Evolutionary conservation across 371 early-diverging fungal genomes (phyloP).

Genomic region (Nosema muscidifuracis): DNA sequence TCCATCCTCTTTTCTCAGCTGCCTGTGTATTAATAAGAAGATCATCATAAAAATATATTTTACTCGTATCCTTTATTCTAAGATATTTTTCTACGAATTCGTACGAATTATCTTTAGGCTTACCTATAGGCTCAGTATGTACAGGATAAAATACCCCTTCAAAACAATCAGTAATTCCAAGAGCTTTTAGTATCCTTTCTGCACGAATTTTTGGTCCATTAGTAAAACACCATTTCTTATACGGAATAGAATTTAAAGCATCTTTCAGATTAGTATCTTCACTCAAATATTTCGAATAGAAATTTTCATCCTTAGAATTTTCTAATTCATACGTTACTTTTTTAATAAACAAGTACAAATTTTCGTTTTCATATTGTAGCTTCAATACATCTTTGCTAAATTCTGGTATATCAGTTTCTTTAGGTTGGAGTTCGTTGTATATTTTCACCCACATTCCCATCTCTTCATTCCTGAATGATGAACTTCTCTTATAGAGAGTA

Average conservation of each 20-base stretch:
- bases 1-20: constrained; percentile 45
- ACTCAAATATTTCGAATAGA: constrained; percentile 16
- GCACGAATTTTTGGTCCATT: constrained; percentile 36
- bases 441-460: not conserved
- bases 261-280: constrained; percentile 22
- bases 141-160: constrained; percentile 47
- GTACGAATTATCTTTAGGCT: constrained; percentile 31
- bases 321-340: not conserved
- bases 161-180: constrained; percentile 37
- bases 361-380: too few species aligned
- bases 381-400: too few species aligned
- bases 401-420: too few species aligned
- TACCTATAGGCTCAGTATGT: constrained; percentile 24
- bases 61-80: constrained; percentile 10
- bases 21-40: constrained; percentile 17
- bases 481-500: constrained; percentile 31
- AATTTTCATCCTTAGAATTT: constrained; percentile 3
- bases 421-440: not conserved
- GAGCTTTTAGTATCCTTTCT: constrained; percentile 18
- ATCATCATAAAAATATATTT: constrained; percentile 52
- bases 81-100: constrained; percentile 38
- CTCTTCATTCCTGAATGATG: constrained; percentile 7
- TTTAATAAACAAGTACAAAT: not conserved
- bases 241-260: constrained; percentile 8
- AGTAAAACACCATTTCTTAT: constrained; percentile 45